Percentiles rank a stretch among this genome's conserved stretches.
These are phyloP conservation scores for Cladophialophora psammophila DNA, from an alignment of 2,329 filamentous ascomycete genomes.

Conservation along the genomic window DNA sequence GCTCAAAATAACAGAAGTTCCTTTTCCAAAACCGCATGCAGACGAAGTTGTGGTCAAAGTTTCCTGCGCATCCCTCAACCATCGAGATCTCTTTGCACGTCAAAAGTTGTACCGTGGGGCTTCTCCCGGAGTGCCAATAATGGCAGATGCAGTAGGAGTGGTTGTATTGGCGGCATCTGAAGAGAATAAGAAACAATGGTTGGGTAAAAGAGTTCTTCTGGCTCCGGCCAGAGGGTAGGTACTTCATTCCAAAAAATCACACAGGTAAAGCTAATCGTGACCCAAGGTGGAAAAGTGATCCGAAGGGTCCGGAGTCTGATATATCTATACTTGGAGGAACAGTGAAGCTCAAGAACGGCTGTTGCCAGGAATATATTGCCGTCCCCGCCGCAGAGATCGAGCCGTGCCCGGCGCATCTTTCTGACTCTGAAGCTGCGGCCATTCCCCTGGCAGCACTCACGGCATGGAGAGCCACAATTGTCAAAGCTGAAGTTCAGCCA, in stretches of 20 bases:
- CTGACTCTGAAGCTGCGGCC: slow-evolving; percentile 77
- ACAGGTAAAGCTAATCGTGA: no score
- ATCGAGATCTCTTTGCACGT: slow-evolving; percentile 3
- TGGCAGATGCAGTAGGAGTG: slow-evolving; percentile 81
- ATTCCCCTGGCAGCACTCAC: slow-evolving; percentile 86
- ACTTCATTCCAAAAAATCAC: no score
- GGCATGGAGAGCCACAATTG: slow-evolving; percentile 83
- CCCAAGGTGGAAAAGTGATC: slow-evolving; percentile 74
- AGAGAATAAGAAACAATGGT: slow-evolving; percentile 61
- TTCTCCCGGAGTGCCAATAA: slow-evolving; percentile 68
- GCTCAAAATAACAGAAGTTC: no score
- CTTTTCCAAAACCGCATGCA: background rate
- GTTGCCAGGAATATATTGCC: no score
- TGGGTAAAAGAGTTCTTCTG: slow-evolving; percentile 75
- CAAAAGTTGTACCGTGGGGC: slow-evolving; percentile 2
- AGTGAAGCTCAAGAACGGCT: no score
- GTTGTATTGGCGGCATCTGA: slow-evolving; percentile 70
- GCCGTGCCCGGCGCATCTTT: slow-evolving; percentile 75
- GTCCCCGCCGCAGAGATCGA: slow-evolving; percentile 67
- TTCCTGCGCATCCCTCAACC: background rate
- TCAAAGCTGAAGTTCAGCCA: slow-evolving; percentile 62
- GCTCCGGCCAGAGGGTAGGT: slow-evolving; percentile 65
- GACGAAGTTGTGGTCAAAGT: background rate
- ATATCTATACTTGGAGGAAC: no score
- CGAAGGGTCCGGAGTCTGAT: slow-evolving; percentile 73